Evolutionary conservation across 805 yeast species (phyloP), one percentile per base, ranked within the genome.

Genomic region (Cyberlindnera amylophila): DNA sequence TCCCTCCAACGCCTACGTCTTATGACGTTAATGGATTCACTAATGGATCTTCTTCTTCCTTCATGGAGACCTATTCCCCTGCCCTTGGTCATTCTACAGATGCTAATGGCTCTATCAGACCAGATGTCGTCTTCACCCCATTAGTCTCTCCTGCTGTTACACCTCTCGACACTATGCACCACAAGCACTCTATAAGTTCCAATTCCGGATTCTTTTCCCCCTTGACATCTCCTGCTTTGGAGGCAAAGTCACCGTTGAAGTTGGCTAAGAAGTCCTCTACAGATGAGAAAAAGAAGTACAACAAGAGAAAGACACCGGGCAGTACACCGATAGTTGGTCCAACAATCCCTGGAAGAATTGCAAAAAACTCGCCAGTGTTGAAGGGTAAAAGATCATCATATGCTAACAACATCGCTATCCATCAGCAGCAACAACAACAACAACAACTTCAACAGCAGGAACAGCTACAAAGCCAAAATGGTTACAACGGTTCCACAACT

Each of bases 71-170:
- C 23, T 54, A 50, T 31, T 53, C 57, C 11, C 57, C 57, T 14
- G 36, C 39, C 4, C 19, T 49, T 14, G n/a, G 13, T 16, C 49
- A 52, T 15, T 36, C 32, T 6, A 44, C 34, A 12, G 43, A 36
- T 10, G 9, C 39, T 6, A 41, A 42, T 3, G 46, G 41, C 11
- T 51, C 57, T 10, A 69, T 77, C 2, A 63, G 79, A 34, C 79
- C 82, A 1, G 82, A 77, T 46, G 77, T 76, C 38, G 76, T 76
- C 5, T 85, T 82, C 62, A 85, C 93, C 1, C 93, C 95, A 0
- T 67, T 85, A 46, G 76, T 82, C 2, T 82, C 90, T 2, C 95
- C 95, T 0, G 81, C 85, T 9, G 83, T 79, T 13, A 77, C 88
- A 3, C 88, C 88, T 1, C 53, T 72, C 53, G 87, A 65, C 24